Conservation (phyloP, 2,329 filamentous ascomycete species). For the Ilyonectria sp. region DNA sequence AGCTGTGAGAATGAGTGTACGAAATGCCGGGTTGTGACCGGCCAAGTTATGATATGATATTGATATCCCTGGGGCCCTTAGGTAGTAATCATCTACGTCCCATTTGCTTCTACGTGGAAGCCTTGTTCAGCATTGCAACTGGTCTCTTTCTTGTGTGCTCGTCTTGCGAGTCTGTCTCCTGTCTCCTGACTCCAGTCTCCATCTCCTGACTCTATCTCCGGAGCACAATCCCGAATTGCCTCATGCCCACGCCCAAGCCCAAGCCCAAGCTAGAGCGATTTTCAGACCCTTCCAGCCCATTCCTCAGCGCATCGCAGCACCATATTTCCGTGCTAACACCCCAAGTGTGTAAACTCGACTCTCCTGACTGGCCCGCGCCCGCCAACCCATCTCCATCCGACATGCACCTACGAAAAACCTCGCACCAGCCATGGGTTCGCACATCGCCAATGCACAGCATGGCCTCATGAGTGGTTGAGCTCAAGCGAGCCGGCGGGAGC, state of each 20-base stretch:
- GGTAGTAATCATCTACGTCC: conserved; percentile 11
- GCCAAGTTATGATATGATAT: background rate
- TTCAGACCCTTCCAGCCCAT: background rate
- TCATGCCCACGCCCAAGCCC: background rate
- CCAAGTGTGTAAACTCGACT: background rate
- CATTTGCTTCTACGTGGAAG: background rate
- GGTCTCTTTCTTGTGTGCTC: background rate
- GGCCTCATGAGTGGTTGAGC: background rate
- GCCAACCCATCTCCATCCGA: background rate
- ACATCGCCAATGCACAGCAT: background rate
- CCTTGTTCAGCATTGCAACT: too few relatives aligned
- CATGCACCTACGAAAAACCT: background rate
- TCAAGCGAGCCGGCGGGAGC: background rate
- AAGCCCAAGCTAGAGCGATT: conserved; percentile 6
- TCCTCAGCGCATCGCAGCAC: background rate
- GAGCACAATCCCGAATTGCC: background rate
- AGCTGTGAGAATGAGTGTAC: conserved; percentile 41
- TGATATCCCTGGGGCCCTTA: background rate
- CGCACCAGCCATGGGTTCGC: conserved; percentile 7
- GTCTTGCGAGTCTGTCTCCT: background rate
- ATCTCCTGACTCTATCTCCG: background rate
- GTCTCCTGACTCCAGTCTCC: background rate
- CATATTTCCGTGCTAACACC: background rate
- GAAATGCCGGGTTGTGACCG: background rate
- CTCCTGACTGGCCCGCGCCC: background rate